These are phyloP conservation scores for Penicillium simplicissimum DNA, from an alignment of 495 filamentous ascomycete species.

Conservation along the genomic window DNA sequence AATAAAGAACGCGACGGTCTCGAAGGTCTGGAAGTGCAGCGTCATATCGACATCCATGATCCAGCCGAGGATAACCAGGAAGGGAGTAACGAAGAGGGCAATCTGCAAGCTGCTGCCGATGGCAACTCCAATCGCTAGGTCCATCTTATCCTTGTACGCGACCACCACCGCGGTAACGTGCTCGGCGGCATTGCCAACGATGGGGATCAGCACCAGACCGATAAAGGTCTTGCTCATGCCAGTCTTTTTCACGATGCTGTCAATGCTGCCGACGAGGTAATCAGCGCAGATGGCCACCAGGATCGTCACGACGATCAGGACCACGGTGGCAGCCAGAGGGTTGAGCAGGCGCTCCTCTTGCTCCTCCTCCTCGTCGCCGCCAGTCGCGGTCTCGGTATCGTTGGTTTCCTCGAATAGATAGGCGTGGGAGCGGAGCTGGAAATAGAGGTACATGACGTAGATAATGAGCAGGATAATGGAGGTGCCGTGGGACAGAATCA, in stretches of 20 bases:
- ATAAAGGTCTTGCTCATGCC: conserved; percentile 96
- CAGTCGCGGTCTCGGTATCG: conserved; percentile 37
- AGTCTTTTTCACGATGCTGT: conserved; percentile 76
- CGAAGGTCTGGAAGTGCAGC: conserved; percentile 87
- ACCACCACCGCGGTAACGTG: conserved; percentile 95
- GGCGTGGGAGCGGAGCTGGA: conserved; percentile 84
- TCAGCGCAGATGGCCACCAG: conserved; percentile 91
- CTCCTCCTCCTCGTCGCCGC: conserved; percentile 47
- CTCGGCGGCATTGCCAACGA: conserved; percentile 96
- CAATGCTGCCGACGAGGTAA: conserved; percentile 91
- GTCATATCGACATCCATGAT: conserved; percentile 83
- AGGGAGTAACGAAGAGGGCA: conserved; percentile 86
- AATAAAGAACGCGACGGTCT: conserved; percentile 92
- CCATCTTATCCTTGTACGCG: conserved; percentile 95
- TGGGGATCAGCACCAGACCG: conserved; percentile 91
- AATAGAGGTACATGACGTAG: conserved; percentile 87
- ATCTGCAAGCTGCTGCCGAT: conserved; percentile 95
- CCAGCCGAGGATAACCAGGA: conserved; percentile 91
- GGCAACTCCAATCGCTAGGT: conserved; percentile 90
- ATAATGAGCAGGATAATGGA: conserved; percentile 84
- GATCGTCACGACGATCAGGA: conserved; percentile 75
- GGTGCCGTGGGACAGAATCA: conserved; percentile 86
- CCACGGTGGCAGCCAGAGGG: conserved; percentile 69
- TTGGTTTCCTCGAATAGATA: conserved; percentile 71
- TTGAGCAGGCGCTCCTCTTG: conserved; percentile 60